Base-by-base conservation (phyloP, 2,329 filamentous ascomycete species). In the Trichoderma guizhouense region DNA sequence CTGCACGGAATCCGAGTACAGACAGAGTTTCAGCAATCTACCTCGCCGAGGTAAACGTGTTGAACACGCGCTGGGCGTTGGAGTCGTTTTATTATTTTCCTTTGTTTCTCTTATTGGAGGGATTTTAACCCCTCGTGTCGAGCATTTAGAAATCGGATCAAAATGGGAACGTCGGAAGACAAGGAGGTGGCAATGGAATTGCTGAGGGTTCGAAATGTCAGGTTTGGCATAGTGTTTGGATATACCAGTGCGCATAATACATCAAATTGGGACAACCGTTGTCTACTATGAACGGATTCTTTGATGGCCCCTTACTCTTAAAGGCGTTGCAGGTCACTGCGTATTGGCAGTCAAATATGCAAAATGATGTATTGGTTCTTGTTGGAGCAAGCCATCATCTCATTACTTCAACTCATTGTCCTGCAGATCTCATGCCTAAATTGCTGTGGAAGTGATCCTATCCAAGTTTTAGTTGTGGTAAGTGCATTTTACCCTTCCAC, bases 1-100 rank as follows among this genome's bases (percentile, higher is more conserved):
- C 71, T 84, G 47, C 79, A 82, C 47, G 78, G 79, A 1, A 84
- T 84, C 11, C 73, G 79, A n/a, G 81, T 84, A 3, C 76, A 82
- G 2, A 83, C 63, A 15, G 79, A 82, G 11, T 80, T 84, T 68
- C 76, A 78, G 32, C 80, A 77, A 26, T 78, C 79, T 2, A 62
- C 39, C 24, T 62, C 67, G 9, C 39, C 67, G 2, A 69, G 67
- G 39, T 69, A 43, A 62, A 53, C 14, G 36, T 39, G 12, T 61
- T 69, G 8, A 9, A 61, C 9, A 21, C 18, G 9, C 8, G 14
- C 36, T 21, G 18, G 28, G 9, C 15, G 57, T 62, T 69, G n/a
- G 39, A 62, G 36, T 51, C 26, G 53, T 26, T 61, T 69, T 26
- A 28, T 36, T 61, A 36, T 26, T 58, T 26, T 61, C 12, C 28